Evolutionary conservation across 805 yeast genomes (phyloP).

Genomic region (Saturnispora saitoi): DNA sequence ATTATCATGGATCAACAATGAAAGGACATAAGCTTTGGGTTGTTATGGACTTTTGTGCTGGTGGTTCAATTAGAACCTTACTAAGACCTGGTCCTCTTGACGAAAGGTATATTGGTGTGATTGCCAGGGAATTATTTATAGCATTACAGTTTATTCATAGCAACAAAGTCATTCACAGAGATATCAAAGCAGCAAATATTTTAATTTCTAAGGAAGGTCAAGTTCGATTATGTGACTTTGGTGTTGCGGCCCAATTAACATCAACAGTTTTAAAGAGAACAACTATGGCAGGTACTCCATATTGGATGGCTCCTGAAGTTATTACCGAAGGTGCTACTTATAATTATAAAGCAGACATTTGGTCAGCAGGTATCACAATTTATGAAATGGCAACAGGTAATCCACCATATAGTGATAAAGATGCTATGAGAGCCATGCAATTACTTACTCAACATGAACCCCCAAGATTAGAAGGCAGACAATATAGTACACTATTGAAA

Average conservation of each 20-base stretch:
- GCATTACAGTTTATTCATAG: conserved; percentile 79
- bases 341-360: conserved; percentile 88
- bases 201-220: conserved; percentile 75
- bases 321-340: conserved; percentile 83
- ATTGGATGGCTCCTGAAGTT: conserved; percentile 99
- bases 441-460: conserved; percentile 89
- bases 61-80: conserved; percentile 85
- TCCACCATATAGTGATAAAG: conserved; percentile 95
- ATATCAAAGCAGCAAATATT: conserved; percentile 93
- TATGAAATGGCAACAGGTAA: conserved; percentile 95
- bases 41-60: conserved; percentile 95
- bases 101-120: conserved; percentile 75
- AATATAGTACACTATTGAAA: conserved; percentile 64
- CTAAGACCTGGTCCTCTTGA: conserved; percentile 82
- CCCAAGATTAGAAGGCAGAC: conserved; percentile 87
- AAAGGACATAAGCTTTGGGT: conserved; percentile 93
- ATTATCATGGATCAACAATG: conserved; percentile 81
- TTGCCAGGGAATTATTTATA: conserved; percentile 68
- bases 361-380: conserved; percentile 94
- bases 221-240: conserved; percentile 92
- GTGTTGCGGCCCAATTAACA: conserved; percentile 92
- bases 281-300: conserved; percentile 93
- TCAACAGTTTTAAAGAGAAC: conserved; percentile 70
- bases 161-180: conserved; percentile 91
- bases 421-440: conserved; percentile 91